phyloP scores from a whole-genome alignment of 805 yeast species.

The Grigorovia yakushimaensis region DNA sequence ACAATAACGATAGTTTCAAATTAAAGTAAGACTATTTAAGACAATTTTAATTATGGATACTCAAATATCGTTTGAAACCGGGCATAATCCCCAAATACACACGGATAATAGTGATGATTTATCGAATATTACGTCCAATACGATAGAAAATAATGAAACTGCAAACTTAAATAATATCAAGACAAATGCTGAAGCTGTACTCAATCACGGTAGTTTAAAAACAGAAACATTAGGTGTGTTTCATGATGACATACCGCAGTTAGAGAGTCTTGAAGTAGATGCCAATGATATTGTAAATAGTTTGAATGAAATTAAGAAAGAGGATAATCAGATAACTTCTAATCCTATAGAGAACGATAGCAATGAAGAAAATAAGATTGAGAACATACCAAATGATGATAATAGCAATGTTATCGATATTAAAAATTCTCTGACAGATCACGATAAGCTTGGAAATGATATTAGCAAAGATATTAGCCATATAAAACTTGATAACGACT shows the following conservation, averaged over 20 bases:
- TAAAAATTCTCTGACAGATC: neutral
- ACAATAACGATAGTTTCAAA: neutral
- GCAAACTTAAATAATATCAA: too few species aligned
- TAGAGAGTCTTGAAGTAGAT: neutral
- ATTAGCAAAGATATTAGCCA: neutral
- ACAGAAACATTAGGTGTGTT: neutral
- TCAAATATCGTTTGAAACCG: neutral
- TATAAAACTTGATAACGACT: conserved; percentile 5
- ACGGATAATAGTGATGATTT: neutral
- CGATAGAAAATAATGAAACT: neutral
- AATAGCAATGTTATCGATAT: neutral
- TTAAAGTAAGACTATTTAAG: too few species aligned
- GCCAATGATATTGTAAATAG: neutral
- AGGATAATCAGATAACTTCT: too few species aligned
- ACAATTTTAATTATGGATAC: neutral
- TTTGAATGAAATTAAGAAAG: neutral
- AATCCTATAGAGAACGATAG: too few species aligned
- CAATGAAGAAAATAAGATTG: neutral
- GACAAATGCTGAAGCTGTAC: neutral
- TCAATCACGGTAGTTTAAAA: neutral
- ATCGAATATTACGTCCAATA: neutral
- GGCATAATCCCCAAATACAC: neutral
- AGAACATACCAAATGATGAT: neutral
- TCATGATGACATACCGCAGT: neutral
- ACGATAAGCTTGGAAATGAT: neutral